phyloP scores from a whole-genome alignment of 176 grass and related monocot species.

The Canna indica region DNA sequence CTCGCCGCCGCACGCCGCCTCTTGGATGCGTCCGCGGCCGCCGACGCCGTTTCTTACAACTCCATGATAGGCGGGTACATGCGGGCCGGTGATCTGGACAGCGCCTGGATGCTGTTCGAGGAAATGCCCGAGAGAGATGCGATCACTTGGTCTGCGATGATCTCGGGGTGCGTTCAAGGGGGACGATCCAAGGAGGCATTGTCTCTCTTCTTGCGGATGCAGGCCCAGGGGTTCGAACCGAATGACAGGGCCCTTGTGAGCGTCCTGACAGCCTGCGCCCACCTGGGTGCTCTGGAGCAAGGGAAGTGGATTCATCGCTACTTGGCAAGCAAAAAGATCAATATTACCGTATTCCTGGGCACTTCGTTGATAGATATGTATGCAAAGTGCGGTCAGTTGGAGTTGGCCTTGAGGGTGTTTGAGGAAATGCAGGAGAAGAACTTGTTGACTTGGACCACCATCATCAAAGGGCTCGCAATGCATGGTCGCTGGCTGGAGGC shows the following conservation, averaged over 20 bases:
- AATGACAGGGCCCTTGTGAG: conserved; percentile 7
- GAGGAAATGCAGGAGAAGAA: conserved; percentile 4
- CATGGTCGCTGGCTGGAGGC: background rate
- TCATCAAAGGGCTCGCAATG: conserved; percentile 9
- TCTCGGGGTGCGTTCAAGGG: conserved; percentile 6
- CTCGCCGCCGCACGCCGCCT: background rate
- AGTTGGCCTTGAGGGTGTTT: conserved; percentile 4
- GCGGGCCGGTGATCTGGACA: background rate
- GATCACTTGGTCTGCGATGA: conserved; percentile 5
- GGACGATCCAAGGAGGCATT: conserved; percentile 6
- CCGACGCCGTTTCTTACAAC: conserved; percentile 7
- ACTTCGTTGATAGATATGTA: conserved; percentile 13
- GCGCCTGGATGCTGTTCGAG: conserved; percentile 5
- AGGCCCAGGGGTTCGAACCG: background rate
- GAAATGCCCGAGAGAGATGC: background rate
- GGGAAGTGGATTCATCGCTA: conserved; percentile 4
- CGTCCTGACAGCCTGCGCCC: conserved; percentile 1
- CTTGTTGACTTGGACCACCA: conserved; percentile 5
- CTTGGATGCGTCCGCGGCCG: background rate
- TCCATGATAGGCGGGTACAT: conserved; percentile 3
- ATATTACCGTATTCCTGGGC: background rate
- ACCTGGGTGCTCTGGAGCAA: conserved; percentile 9
- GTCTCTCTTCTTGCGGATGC: conserved; percentile 3
- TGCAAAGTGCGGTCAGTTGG: background rate
- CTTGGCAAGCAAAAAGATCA: background rate